Base-by-base conservation (phyloP, 345 rosid species). In the Acer yangbiense region DNA sequence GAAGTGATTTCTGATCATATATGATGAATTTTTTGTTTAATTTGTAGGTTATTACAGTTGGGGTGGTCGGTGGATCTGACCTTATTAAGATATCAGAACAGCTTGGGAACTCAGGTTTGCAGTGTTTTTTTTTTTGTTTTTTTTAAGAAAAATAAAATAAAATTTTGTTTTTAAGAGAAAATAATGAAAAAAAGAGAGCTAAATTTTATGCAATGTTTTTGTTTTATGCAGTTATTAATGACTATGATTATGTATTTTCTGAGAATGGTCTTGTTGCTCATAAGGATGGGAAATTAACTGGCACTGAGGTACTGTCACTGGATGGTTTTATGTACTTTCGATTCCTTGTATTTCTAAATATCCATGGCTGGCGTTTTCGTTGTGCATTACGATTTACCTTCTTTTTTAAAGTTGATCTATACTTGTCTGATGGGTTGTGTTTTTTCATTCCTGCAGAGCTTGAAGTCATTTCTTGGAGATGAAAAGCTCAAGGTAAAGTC, bases 201-300 rank as follows among this genome's bases (percentile, higher is more conserved):
- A 0, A 43, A 43, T 43, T 43, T 43, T 8, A 43, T 43, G 46
- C 39, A 35, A 35, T 35, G 39, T 4, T 55, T 29, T 4, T 72
- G 68, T n/a, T 68, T n/a, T 78, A 18, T 87, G 88, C 95, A 96
- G 99, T 96, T 62, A 86, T 82, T 68, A 20, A 83, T 52, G 99
- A 94, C 78, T 96, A 91, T 81, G 98, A 96, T 86, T 96, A 89
- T 57, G 95, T 88, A 23, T 96, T 96, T 81, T 90, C 99, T 69
- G 99, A 96, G 89, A 96, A 96, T 86, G 99, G 98, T 57, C 99
- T 96, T 79, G 92, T 96, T 78, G 98, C 99, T 60, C 90, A 94
- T 69, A 91, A 96, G 87, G 94, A 88, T 79, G 99, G 99, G 52
- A 82, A 92, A 74, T 88, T 92, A 72, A 89, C 92, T 81, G 99